Evolutionary conservation across 202 grass and related monocot genomes (phyloP).

Genomic region (Elaeis oleifera): DNA sequence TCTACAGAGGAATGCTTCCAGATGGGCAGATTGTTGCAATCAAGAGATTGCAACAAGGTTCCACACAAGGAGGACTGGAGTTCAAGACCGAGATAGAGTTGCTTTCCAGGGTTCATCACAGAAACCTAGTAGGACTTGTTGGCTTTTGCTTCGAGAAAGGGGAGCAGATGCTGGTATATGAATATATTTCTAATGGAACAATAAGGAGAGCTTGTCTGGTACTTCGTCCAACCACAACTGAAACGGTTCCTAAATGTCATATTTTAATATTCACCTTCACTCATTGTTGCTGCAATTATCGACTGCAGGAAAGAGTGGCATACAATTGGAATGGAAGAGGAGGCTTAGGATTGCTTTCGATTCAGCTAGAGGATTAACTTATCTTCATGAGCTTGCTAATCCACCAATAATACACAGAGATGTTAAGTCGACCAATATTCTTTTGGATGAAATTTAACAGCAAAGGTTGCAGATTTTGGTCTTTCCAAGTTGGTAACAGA

Average conservation of each 20-base stretch:
- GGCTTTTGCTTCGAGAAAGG: conserved; percentile 10
- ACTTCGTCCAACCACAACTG: not conserved
- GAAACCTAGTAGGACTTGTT: conserved; percentile 4
- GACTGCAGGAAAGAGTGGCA: not conserved
- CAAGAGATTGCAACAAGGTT: conserved; percentile 8
- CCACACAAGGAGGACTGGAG: conserved; percentile 13
- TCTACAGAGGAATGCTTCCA: conserved; percentile 11
- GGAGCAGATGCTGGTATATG: conserved; percentile 9
- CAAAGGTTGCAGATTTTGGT: conserved; percentile 17
- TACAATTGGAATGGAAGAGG: conserved; percentile 7
- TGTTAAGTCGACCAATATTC: conserved; percentile 5
- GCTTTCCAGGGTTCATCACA: conserved; percentile 13
- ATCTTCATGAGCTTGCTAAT: conserved; percentile 11
- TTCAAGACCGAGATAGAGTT: conserved; percentile 18
- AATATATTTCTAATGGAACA: conserved; percentile 4
- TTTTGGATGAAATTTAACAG: conserved; percentile 7
- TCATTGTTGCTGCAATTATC: too few relatives aligned
- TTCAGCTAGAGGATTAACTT: not conserved
- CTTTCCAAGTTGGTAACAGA: not conserved
- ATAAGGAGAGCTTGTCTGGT: conserved; percentile 1
- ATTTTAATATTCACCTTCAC: too few relatives aligned
- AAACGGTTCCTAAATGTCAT: too few relatives aligned
- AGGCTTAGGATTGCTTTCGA: conserved; percentile 6
- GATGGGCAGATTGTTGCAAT: conserved; percentile 7
- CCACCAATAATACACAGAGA: conserved; percentile 17